Evolutionary conservation across 2,329 filamentous ascomycete genomes (phyloP), one percentile per base, ranked within the genome.

Genomic region (Colletotrichum australisinense): DNA sequence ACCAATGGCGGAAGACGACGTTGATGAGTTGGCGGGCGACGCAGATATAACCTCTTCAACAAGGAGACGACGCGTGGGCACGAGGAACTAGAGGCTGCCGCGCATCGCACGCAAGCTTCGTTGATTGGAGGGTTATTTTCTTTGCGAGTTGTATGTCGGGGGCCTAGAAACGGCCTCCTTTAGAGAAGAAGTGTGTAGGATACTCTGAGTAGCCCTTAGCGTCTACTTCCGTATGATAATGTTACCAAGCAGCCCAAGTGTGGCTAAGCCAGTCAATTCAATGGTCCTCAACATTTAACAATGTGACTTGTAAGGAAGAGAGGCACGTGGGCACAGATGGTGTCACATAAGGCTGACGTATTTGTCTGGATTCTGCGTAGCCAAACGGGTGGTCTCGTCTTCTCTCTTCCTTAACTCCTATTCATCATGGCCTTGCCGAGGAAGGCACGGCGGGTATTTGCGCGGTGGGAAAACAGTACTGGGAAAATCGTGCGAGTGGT

Each of bases 11-110:
- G 87, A 88, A 67, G 87, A 88, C 16, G 86, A 88, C 55, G 76
- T 76, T 59, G 87, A 88, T 60, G 86, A 88, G 68, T 78, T 83
- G 73, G 80, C 81, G 3, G 84, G 82, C 3, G 87, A 89, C 57
- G 83, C 79, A 7, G 82, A 83, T 28, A 77, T 78, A 22, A 74
- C 76, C 1, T 72, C 78, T 26, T 79, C 80, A 32, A 77, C 79
- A 4, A 84, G 85, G 75, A 80, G 82, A 69, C 77, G 83, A 68
- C 83, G 82, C 58, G 76, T 83, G 42, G 79, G 78, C 57, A 79
- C 79, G 24, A 80, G 83, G 76, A 79, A 78, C 59, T 84, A 80
- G 77, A 74, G 42, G 72, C 76, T 66, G 49, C 74, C 70, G 30
- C 38, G 26, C 14, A 70, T 73, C 53, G 49, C 46, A 60, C 65